These are phyloP conservation scores for Suillus clintonianus DNA, from an alignment of 768 basidiomycete species.

Conservation along the genomic window DNA sequence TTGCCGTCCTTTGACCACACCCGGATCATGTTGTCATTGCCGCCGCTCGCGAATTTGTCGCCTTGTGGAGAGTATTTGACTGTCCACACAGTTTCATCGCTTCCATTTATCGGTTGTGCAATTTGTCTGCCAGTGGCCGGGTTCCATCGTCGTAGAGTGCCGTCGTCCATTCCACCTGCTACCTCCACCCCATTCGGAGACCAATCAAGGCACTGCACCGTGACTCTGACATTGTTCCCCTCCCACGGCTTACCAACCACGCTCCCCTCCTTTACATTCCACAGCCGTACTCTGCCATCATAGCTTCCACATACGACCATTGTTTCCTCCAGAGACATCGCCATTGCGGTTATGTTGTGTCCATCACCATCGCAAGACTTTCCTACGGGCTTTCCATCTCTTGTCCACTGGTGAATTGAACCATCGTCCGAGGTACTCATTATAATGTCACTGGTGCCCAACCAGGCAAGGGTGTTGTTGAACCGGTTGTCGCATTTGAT, in stretches of 20 bases:
- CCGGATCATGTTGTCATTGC: not conserved
- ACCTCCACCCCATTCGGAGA: conserved; percentile 13
- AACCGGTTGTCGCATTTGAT: not conserved
- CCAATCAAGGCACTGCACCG: no score
- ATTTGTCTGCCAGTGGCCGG: not conserved
- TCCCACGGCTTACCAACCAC: no score
- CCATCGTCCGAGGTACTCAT: no score
- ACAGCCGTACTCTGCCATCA: no score
- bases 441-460: not conserved
- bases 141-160: conserved; percentile 15
- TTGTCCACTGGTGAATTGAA: no score
- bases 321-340: not conserved
- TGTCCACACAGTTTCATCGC: no score
- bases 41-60: no score
- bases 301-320: no score
- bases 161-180: conserved; percentile 8
- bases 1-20: not conserved
- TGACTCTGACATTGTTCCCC: no score
- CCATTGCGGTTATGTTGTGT: not conserved
- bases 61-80: no score
- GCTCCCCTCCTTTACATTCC: no score
- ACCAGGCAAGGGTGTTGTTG: not conserved
- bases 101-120: no score
- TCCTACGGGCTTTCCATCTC: not conserved
- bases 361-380: not conserved